Conservation (phyloP, 345 rosid species). For the Eucalyptus marginata region DNA sequence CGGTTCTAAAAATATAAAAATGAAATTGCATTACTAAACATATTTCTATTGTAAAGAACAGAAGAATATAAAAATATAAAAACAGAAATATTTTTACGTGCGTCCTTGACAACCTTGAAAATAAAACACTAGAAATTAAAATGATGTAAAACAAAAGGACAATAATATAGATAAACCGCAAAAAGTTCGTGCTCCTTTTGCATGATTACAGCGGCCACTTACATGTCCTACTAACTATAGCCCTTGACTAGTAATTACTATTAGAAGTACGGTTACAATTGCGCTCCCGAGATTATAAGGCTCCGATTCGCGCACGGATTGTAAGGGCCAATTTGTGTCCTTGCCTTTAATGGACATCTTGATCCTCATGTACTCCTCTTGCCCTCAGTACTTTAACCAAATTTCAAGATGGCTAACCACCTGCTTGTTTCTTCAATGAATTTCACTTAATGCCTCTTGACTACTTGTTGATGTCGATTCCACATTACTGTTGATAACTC, state of each 20-base stretch:
- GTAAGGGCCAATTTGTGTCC: not conserved
- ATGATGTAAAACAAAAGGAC: too few species aligned
- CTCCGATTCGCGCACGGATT: not conserved
- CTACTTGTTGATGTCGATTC: not conserved
- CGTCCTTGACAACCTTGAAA: too few species aligned
- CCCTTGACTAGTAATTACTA: not conserved
- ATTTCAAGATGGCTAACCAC: not conserved
- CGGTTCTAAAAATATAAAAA: rapidly evolving
- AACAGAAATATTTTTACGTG: rapidly evolving
- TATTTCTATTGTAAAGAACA: too few species aligned
- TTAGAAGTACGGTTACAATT: not conserved
- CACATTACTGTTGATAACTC: not conserved
- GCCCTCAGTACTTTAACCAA: not conserved
- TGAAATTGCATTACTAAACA: rapidly evolving
- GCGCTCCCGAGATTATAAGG: too few species aligned
- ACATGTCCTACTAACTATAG: not conserved
- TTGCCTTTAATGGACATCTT: not conserved
- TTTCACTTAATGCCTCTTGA: not conserved
- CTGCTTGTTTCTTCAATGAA: not conserved
- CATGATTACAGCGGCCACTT: not conserved
- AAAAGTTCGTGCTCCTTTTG: not conserved
- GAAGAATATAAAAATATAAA: too few species aligned
- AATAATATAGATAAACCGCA: too few species aligned
- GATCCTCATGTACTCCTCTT: not conserved
- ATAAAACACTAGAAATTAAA: too few species aligned